Evolutionary conservation across 192 early-diverging fungal species (phyloP), one percentile per base, ranked within the genome.

Genomic region (Gryganskiella cystojenkinii): DNA sequence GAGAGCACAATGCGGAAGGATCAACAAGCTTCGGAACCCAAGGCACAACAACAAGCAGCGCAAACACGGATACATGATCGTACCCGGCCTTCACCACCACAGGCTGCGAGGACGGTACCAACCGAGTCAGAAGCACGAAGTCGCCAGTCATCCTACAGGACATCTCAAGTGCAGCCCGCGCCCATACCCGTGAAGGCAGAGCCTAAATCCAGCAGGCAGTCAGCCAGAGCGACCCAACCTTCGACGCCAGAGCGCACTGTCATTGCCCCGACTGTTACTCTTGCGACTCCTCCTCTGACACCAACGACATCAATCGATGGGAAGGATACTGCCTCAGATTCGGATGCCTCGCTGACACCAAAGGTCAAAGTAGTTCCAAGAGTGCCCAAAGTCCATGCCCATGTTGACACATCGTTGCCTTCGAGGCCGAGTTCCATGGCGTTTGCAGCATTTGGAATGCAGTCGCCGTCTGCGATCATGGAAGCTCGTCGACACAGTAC

Each of bases 401-500:
- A 58, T 13, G 49, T 66, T 25, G 47, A 70, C 43, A 10, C 69
- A n/a, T 37, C 64, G 1, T 31, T 70, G 13, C 50, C 57, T 25
- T 15, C 59, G 47, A 27, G 66, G 31, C 74, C 74, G 0, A 78
- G 56, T 20, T 78, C 74, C 31, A 78, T 78, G 74, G 67, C 67
- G 17, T 68, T 78, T 46, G 60, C 66, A 10, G 66, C 67, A 5
- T 78, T 35, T 43, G 74, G 74, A 6, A 69, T 78, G 65, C 52
- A 55, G 5, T 64, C 74, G 1, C 74, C 74, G 11, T 78, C 74
- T 14, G 74, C 67, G 22, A 68, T 78, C 9, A 78, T 78, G 74
- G 74, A 78, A 37, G 59, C 66, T 24, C 74, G 74, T 43, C 74
- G 74, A 11, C 74, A 78, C 40, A 78, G 74, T 22, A 44, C 65